Conservation (phyloP, 495 filamentous ascomycete genomes). For the Aspergillus cavernicola region DNA sequence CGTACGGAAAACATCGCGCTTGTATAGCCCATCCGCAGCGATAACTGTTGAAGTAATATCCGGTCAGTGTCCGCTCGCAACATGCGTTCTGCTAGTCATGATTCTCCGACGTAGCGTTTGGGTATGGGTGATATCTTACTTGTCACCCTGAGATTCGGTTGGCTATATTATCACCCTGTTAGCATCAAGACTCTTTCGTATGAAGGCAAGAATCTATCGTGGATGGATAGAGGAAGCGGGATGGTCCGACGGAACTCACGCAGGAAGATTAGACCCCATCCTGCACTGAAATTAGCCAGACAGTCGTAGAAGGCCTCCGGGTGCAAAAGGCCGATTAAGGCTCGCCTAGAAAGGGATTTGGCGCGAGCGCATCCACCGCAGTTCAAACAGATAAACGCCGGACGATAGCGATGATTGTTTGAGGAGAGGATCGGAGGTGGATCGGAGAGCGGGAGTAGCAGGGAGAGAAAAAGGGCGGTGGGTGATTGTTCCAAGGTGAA, state of each 20-base stretch:
- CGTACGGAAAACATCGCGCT: conserved; percentile 95
- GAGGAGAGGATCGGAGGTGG: conserved; percentile 12
- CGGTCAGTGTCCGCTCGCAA: conserved; percentile 13
- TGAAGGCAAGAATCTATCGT: not conserved
- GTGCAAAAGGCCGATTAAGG: conserved; percentile 41
- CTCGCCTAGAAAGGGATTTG: conserved; percentile 35
- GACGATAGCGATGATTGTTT: conserved; percentile 14
- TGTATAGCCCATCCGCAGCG: conserved; percentile 96
- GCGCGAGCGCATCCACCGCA: conserved; percentile 42
- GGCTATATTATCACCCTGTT: conserved; percentile 35
- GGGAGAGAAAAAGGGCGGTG: conserved; percentile 9
- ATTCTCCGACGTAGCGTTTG: not conserved
- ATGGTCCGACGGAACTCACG: conserved; percentile 39
- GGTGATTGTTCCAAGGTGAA: conserved; percentile 20
- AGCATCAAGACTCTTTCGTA: conserved; percentile 19
- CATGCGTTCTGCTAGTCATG: not conserved
- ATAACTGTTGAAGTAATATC: conserved; percentile 61
- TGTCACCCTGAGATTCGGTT: conserved; percentile 61
- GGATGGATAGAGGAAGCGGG: conserved; percentile 7
- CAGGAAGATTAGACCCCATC: conserved; percentile 60
- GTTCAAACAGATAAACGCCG: conserved; percentile 23
- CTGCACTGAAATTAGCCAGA: conserved; percentile 27
- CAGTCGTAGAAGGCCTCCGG: conserved; percentile 28
- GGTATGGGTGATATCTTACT: conserved; percentile 43
- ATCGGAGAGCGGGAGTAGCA: conserved; percentile 9